phyloP scores from a whole-genome alignment of 139 green algal genomes.

The Protoeuglena noctilucae region DNA sequence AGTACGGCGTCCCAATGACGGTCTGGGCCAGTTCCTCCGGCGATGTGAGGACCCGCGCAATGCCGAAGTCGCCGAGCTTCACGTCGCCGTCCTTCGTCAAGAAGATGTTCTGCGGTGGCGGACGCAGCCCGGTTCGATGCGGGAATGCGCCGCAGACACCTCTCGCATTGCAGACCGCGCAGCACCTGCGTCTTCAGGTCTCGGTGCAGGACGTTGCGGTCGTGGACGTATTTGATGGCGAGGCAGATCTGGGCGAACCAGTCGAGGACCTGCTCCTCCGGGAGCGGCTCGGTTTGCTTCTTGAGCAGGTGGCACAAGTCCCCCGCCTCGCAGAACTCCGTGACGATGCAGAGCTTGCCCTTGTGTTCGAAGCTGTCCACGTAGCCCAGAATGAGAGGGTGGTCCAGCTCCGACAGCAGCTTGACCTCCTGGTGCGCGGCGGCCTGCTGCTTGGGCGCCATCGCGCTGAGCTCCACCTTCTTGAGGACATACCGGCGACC shows the following conservation, averaged over 20 bases:
- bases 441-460: slow-evolving; percentile 11
- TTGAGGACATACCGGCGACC: slow-evolving; percentile 32
- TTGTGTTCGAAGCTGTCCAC: slow-evolving; percentile 36
- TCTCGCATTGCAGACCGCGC: no score
- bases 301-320: slow-evolving; percentile 30
- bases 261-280: slow-evolving; percentile 24
- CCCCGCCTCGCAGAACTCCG: slow-evolving; percentile 41
- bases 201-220: slow-evolving; percentile 15
- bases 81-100: slow-evolving; percentile 18
- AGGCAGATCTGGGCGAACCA: slow-evolving; percentile 18
- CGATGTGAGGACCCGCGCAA: slow-evolving; percentile 32
- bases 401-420: slow-evolving; percentile 25
- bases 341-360: slow-evolving; percentile 37
- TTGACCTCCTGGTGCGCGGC: slow-evolving; percentile 30
- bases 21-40: slow-evolving; percentile 46
- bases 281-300: slow-evolving; percentile 14
- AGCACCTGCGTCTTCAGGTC: slow-evolving; percentile 19
- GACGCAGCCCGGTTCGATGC: no score
- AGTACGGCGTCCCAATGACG: slow-evolving; percentile 48
- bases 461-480: slow-evolving; percentile 27
- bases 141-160: no score
- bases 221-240: slow-evolving; percentile 14
- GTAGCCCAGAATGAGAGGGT: slow-evolving; percentile 40
- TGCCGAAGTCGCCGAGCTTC: slow-evolving; percentile 57
- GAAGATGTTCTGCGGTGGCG: slow-evolving; percentile 22